These are phyloP conservation scores for Batrachochytrium dendrobatidis DNA, from an alignment of 371 early-diverging fungal genomes.

Conservation along the genomic window DNA sequence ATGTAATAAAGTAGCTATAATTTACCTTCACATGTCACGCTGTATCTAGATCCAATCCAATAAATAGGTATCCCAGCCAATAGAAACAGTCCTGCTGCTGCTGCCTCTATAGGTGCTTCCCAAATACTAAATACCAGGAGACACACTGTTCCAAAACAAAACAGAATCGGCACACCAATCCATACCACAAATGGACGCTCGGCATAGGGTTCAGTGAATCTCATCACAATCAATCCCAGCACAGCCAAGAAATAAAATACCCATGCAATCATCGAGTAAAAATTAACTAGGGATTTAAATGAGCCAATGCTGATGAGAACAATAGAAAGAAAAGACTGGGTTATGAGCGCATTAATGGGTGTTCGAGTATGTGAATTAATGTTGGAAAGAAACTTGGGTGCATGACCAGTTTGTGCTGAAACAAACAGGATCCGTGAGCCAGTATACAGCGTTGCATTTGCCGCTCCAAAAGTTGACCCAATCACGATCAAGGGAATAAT, in stretches of 20 bases:
- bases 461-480: conserved; percentile 68
- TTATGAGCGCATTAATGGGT: conserved; percentile 57
- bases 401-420: conserved; percentile 62
- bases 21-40: conserved; percentile 10
- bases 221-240: conserved; percentile 27
- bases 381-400: conserved; percentile 34
- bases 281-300: conserved; percentile 62
- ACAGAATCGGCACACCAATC: conserved; percentile 22
- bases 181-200: conserved; percentile 35
- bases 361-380: conserved; percentile 29
- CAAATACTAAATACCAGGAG: conserved; percentile 25
- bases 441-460: conserved; percentile 68
- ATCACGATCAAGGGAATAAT: conserved; percentile 68
- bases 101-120: conserved; percentile 28
- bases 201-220: conserved; percentile 24
- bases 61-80: conserved; percentile 20
- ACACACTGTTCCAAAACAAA: conserved; percentile 16
- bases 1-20: no score
- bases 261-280: conserved; percentile 71
- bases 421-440: conserved; percentile 67
- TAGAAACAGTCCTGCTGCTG: conserved; percentile 14
- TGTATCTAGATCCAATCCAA: conserved; percentile 11
- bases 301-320: conserved; percentile 60
- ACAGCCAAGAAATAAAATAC: conserved; percentile 51
- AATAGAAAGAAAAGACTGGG: conserved; percentile 56